A percentile compares a stretch with the other conserved stretches of the same genome.
Evolutionary conservation across 1,284 basidiomycete species (phyloP).

Genomic region (Agroathelia rolfsii): DNA sequence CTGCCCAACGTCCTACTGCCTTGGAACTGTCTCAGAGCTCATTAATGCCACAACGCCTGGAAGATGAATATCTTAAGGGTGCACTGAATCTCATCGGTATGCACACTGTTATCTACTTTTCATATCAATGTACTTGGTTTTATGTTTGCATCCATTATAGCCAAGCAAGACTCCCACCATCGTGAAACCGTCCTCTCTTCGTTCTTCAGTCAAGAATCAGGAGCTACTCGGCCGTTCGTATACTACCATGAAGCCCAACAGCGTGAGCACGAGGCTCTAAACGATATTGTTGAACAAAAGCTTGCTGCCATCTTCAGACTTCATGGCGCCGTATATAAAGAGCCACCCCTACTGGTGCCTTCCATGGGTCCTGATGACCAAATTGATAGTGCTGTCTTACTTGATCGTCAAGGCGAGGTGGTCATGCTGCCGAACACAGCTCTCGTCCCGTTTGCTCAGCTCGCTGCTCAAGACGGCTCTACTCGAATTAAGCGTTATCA

Average conservation of each 20-base stretch:
- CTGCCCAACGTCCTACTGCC: conserved; percentile 73
- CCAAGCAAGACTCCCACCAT: conserved; percentile 64
- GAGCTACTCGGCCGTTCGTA: conserved; percentile 61
- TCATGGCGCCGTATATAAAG: conserved; percentile 84
- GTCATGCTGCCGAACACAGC: conserved; percentile 74
- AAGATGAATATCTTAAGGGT: conserved; percentile 80
- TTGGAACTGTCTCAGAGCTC: conserved; percentile 78
- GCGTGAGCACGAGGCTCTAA: conserved; percentile 66
- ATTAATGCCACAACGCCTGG: conserved; percentile 63
- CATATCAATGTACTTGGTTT: conserved; percentile 5
- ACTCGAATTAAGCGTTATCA: conserved; percentile 87
- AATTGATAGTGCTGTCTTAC: conserved; percentile 48
- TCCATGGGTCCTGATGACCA: conserved; percentile 18
- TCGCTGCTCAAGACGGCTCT: conserved; percentile 66
- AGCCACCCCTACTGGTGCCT: conserved; percentile 78
- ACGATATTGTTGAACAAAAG: conserved; percentile 70
- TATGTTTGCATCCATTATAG: conserved; percentile 23
- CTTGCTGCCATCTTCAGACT: conserved; percentile 73
- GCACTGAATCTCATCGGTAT: conserved; percentile 70
- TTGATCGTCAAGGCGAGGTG: conserved; percentile 78
- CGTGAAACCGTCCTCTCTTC: conserved; percentile 62
- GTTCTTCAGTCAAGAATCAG: conserved; percentile 60
- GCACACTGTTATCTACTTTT: conserved; percentile 14
- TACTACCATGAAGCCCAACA: conserved; percentile 70
- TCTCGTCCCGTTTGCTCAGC: conserved; percentile 75